A percentile compares a stretch with the other conserved stretches of the same genome.
Conservation (phyloP, 306 rosid genomes). For the Boehmeria nivea region DNA sequence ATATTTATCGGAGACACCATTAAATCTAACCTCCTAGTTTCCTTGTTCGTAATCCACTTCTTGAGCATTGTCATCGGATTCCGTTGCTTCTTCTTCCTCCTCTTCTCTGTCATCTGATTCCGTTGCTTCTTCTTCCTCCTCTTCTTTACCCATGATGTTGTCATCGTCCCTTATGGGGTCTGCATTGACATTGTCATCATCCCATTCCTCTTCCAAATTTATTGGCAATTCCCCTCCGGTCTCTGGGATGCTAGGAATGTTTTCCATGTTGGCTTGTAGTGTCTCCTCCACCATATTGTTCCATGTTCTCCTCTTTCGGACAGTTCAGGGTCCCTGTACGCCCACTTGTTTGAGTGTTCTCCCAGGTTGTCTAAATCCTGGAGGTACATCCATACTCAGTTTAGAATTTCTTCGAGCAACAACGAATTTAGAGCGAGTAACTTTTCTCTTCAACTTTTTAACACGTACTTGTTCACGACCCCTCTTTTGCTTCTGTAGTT, state of each 20-base stretch:
- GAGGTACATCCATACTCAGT: constrained; percentile 37
- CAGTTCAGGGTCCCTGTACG: constrained; percentile 82
- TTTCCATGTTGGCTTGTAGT: constrained; percentile 30
- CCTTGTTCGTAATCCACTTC: constrained; percentile 75
- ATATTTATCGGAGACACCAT: constrained; percentile 61
- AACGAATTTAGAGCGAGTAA: constrained; percentile 37
- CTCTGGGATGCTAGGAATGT: constrained; percentile 34
- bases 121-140: constrained; percentile 33
- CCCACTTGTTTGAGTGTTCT: constrained; percentile 56
- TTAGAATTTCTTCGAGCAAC: constrained; percentile 34
- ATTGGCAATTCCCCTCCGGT: constrained; percentile 54
- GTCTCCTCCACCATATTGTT: constrained; percentile 64
- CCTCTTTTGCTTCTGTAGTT: constrained; percentile 66
- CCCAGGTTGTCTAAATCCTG: constrained; percentile 48
- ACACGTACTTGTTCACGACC: constrained; percentile 61
- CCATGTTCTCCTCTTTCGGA: constrained; percentile 61
- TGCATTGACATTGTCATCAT: constrained; percentile 44
- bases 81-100: constrained; percentile 47
- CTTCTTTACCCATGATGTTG: constrained; percentile 35
- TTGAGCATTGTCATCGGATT: constrained; percentile 75
- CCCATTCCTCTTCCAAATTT: constrained; percentile 71
- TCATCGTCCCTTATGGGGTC: constrained; percentile 44
- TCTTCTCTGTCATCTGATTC: constrained; percentile 81
- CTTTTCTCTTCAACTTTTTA: constrained; percentile 52
- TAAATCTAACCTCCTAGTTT: constrained; percentile 73